Evolutionary conservation across 2,329 filamentous ascomycete species (phyloP).

Genomic region (Fusarium praegraminearum): DNA sequence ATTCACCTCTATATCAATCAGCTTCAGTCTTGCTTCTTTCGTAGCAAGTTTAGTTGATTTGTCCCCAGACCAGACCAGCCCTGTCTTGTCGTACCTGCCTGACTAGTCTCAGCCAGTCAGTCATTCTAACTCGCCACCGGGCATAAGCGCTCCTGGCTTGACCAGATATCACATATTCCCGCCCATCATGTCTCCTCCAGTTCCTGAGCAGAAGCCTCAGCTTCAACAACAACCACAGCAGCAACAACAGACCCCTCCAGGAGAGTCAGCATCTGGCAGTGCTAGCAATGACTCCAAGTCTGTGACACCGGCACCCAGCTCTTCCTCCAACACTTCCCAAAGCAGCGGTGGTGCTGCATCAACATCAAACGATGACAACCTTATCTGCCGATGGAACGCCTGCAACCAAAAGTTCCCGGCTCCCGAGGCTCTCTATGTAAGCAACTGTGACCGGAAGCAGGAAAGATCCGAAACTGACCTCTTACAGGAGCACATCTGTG

Average conservation of each 20-base stretch:
- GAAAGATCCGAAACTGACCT: slow-evolving; percentile 12
- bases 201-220: slow-evolving; percentile 44
- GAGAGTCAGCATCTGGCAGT: slow-evolving; percentile 52
- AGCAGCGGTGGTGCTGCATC: slow-evolving; percentile 56
- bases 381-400: slow-evolving; percentile 70
- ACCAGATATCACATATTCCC: slow-evolving; percentile 38
- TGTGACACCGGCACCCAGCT: slow-evolving; percentile 64
- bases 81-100: slow-evolving; percentile 22
- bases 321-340: slow-evolving; percentile 61
- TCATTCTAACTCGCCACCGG: slow-evolving; percentile 8
- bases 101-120: slow-evolving; percentile 31
- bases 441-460: slow-evolving; percentile 42
- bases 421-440: slow-evolving; percentile 71
- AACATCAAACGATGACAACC: slow-evolving; percentile 62
- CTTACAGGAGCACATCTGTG: slow-evolving; percentile 93
- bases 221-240: slow-evolving; percentile 41
- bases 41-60: neutral
- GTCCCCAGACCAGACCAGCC: slow-evolving; percentile 3
- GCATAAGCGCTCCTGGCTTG: slow-evolving; percentile 28
- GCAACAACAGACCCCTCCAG: slow-evolving; percentile 39
- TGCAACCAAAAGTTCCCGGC: slow-evolving; percentile 70
- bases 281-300: slow-evolving; percentile 64
- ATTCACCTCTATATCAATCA: slow-evolving; percentile 12
- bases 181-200: slow-evolving; percentile 51
- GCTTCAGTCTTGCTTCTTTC: slow-evolving; percentile 12